Base-by-base conservation (phyloP, 805 yeast genomes). In the Candida insectalens region DNA sequence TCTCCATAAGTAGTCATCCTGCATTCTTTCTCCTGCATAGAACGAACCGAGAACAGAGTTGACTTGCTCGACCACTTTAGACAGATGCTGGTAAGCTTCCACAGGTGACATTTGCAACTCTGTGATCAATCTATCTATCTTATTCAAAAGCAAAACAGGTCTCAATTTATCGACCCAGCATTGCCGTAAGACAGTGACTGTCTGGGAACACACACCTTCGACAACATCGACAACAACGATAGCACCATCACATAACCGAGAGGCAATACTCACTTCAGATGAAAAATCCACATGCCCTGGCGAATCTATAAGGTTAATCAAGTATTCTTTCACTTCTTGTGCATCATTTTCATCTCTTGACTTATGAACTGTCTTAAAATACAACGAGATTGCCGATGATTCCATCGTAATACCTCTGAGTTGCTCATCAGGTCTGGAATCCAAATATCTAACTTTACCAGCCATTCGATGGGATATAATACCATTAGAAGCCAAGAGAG, bases 201-300 rank as follows among this genome's bases (percentile, higher is more conserved):
- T 92, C 53, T 92, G 99, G 0, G 97, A 88, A 50, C 96, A 88
- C 0, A 92, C 97, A 18, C 99, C 99, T 60, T 92, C 99, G 2
- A 92, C 96, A 3, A 84, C 96, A 56, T 92, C 99, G 2, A 92
- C 95, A 12, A 92, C 62, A 0, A 92, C 94, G 3, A 92, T 81
- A 0, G 97, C 96, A 29, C 97, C 97, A 53, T 92, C 99, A 62
- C 97, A 92, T 29, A 92, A 63, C 48, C 98, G 68, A 2, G 97
- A 87, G 1, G 97, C 95, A 0, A 96, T 83, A 19, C 95, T 83
- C 0, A 92, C 99, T 52, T 92, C 99, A 9, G 94, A 81, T 1
- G 95, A 81, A 55, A 92, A 92, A 59, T 92, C 99, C 39, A 92
- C 85, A 49, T 92, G 99, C n/a, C 99, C 99, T 0, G 99, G 99